phyloP scores from a whole-genome alignment of 805 yeast genomes.

The Kazachstania psychrophila region DNA sequence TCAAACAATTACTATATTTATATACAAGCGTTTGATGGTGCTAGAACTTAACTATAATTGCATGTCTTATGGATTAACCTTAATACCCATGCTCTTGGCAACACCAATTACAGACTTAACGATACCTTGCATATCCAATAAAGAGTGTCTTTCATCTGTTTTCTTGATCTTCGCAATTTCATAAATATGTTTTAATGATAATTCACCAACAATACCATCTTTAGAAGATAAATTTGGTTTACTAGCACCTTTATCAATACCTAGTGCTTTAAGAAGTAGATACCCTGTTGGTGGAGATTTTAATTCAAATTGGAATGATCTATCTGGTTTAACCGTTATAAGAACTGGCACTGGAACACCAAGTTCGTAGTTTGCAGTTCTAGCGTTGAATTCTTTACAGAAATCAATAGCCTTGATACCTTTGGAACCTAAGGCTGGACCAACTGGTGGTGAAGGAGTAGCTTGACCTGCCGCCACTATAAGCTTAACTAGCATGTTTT shows the following conservation, averaged over 20 bases:
- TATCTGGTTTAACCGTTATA: conserved; percentile 82
- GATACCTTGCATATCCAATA: conserved; percentile 60
- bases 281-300: conserved; percentile 90
- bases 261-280: conserved; percentile 64
- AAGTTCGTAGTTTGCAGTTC: conserved; percentile 78
- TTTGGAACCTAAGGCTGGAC: conserved; percentile 96
- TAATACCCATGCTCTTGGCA: conserved; percentile 83
- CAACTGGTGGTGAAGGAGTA: conserved; percentile 97
- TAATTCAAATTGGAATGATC: conserved; percentile 76
- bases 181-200: conserved; percentile 79
- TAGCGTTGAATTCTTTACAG: conserved; percentile 95
- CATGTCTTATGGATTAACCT: conserved; percentile 50
- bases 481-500: conserved; percentile 69
- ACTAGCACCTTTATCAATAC: conserved; percentile 70
- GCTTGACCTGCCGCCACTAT: conserved; percentile 97
- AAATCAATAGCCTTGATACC: conserved; percentile 98
- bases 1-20: no score
- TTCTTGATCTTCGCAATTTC: conserved; percentile 93
- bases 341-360: conserved; percentile 87
- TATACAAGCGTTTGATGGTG: neutral
- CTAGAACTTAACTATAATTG: neutral
- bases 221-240: conserved; percentile 30
- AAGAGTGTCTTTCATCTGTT: conserved; percentile 70
- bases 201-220: conserved; percentile 44
- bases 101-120: conserved; percentile 78